Evolutionary conservation across 352 stramenopile genomes (phyloP).

Genomic region (Phytophthora vignae): DNA sequence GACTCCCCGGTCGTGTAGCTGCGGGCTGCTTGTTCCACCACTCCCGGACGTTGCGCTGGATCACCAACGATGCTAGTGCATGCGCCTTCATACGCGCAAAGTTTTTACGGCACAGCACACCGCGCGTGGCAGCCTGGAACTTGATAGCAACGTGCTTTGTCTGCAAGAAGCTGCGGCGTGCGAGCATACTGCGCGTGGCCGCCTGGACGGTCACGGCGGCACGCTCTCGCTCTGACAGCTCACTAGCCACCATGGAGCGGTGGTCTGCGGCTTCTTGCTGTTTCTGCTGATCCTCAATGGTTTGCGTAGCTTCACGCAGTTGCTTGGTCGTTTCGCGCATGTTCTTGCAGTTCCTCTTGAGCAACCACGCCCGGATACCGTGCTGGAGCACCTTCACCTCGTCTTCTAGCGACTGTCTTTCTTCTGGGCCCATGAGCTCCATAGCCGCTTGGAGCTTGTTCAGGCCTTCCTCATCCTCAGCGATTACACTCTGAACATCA

Average conservation of each 20-base stretch:
- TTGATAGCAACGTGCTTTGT: constrained; percentile 89
- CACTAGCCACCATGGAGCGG: constrained; percentile 24
- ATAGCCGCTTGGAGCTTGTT: constrained; percentile 84
- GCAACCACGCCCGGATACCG: constrained; percentile 88
- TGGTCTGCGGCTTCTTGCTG: constrained; percentile 43
- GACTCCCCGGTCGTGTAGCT: constrained; percentile 28
- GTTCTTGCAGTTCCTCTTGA: constrained; percentile 89
- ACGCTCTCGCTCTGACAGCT: constrained; percentile 66
- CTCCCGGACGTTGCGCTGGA: constrained; percentile 87
- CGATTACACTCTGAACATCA: constrained; percentile 87
- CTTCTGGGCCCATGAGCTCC: constrained; percentile 88
- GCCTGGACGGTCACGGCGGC: constrained; percentile 88
- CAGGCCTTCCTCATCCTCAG: constrained; percentile 77
- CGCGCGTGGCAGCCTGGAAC: constrained; percentile 84
- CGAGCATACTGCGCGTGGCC: constrained; percentile 85
- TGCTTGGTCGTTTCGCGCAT: constrained; percentile 89
- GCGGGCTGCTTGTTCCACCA: constrained; percentile 79
- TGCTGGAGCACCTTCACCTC: constrained; percentile 89
- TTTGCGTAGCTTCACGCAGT: constrained; percentile 77
- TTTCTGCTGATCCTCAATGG: constrained; percentile 67
- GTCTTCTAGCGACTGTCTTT: constrained; percentile 86
- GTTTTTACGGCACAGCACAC: constrained; percentile 86
- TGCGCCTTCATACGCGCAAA: constrained; percentile 90
- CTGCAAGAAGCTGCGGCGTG: constrained; percentile 83
- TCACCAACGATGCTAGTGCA: constrained; percentile 83